Conservation (phyloP, 2,329 filamentous ascomycete genomes). For the Colletotrichum somersetense region DNA sequence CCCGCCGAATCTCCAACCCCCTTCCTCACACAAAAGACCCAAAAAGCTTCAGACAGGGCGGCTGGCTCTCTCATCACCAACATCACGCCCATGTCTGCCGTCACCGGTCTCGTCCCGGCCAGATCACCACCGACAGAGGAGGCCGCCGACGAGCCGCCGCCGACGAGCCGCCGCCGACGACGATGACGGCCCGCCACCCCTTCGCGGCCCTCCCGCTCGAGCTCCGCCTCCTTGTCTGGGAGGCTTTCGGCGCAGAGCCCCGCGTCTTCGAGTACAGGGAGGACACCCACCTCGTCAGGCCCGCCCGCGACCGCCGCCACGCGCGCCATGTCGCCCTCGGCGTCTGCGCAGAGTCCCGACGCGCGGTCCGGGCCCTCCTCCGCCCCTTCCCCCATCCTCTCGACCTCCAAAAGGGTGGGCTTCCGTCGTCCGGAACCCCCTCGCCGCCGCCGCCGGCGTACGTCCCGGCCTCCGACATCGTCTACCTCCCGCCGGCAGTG, state of each 20-base stretch:
- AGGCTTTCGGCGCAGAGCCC: slow-evolving; percentile 12
- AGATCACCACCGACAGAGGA: background rate
- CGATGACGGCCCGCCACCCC: slow-evolving; percentile 6
- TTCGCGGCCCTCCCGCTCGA: slow-evolving; percentile 34
- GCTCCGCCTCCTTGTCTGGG: slow-evolving; percentile 37
- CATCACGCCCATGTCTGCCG: background rate
- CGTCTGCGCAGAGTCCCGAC: slow-evolving; percentile 29
- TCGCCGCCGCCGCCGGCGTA: background rate
- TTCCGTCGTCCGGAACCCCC: background rate
- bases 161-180: too few species aligned
- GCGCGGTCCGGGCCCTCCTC: slow-evolving; percentile 12
- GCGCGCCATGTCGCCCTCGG: slow-evolving; percentile 25
- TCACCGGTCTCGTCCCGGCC: background rate
- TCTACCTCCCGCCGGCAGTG: slow-evolving; percentile 36
- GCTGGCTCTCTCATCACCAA: background rate
- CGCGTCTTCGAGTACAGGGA: slow-evolving; percentile 34
- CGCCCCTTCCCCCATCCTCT: slow-evolving; percentile 20
- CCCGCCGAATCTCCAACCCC: too few species aligned
- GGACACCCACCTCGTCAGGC: slow-evolving; percentile 29
- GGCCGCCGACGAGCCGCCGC: background rate
- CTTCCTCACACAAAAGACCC: background rate
- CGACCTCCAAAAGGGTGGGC: slow-evolving; percentile 26
- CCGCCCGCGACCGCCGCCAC: slow-evolving; percentile 29
- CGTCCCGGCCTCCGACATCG: slow-evolving; percentile 17
- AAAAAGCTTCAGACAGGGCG: background rate